phyloP scores from a whole-genome alignment of 139 green algal species.

The Spirogloea muscicola region DNA sequence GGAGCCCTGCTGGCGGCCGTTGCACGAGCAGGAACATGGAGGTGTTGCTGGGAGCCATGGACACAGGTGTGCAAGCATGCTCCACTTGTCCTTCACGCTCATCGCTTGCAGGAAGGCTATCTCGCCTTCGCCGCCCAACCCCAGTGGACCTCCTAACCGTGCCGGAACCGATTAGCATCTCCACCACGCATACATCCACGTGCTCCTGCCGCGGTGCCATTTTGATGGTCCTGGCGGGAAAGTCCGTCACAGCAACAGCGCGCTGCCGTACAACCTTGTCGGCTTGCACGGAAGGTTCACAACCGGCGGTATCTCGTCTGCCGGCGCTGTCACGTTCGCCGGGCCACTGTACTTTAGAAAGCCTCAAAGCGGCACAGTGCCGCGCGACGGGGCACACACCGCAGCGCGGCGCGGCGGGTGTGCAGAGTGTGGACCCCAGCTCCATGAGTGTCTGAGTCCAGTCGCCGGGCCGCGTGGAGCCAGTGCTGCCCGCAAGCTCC shows the following conservation, averaged over 20 bases:
- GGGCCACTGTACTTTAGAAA: too few relatives aligned
- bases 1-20: constrained; percentile 46
- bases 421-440: constrained; percentile 85
- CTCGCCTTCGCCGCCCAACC: too few relatives aligned
- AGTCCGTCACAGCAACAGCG: constrained; percentile 50
- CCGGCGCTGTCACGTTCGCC: too few relatives aligned
- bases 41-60: too few relatives aligned
- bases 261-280: too few relatives aligned
- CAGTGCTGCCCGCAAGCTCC: constrained; percentile 70
- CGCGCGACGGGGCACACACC: constrained; percentile 61
- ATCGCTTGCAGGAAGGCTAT: too few relatives aligned
- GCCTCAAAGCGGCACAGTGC: constrained; percentile 58
- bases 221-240: constrained; percentile 42
- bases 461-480: constrained; percentile 67
- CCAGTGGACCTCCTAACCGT: too few relatives aligned
- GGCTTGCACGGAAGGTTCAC: too few relatives aligned
- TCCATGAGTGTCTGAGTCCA: constrained; percentile 98
- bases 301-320: too few relatives aligned
- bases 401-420: constrained; percentile 66
- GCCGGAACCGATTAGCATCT: too few relatives aligned
- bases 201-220: constrained; percentile 36
- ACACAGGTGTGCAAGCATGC: too few relatives aligned
- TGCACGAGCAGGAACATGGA: constrained; percentile 53
- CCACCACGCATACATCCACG: constrained; percentile 46
- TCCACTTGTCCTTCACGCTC: too few relatives aligned